Evolutionary conservation across 1,284 basidiomycete genomes (phyloP), one percentile per base, ranked within the genome.

Genomic region (Albatrellus sp.): DNA sequence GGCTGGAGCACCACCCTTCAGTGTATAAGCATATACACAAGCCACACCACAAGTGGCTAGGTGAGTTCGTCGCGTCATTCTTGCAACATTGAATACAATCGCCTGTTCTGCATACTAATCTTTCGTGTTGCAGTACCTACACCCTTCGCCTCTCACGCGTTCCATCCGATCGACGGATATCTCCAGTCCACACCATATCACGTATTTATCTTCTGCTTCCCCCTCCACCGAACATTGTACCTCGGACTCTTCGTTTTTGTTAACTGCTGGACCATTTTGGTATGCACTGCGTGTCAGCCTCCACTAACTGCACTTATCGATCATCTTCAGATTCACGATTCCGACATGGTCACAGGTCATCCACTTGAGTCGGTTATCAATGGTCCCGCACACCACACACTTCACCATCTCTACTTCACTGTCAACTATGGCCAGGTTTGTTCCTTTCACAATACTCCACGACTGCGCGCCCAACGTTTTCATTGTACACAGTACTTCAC

Each of bases 321-420:
- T 24, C 34, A 12, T 38, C 12, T 7, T 16, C 53, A 89, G 86
- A 98, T 98, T 55, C 94, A 98, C 62, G 94, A 99, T 63, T 93
- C 90, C n/a, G 96, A 98, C 68, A 98, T 99, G 92, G 82, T 98
- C 60, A 89, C 88, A 39, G 92, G 87, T n/a, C 85, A 90, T 59
- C 70, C 82, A 6, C 72, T 96, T 2, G 94, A 98, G 64, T 80
- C 73, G 57, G 65, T 91, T 60, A 94, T 99, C 68, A 98, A 99
- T 64, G 91, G 92, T 11, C 96, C 94, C 2, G 90, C 94, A 3
- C 94, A 99, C 58, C 94, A 98, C 64, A 98, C 93, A 0, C 70
- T 98, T 37, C 93, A 98, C 60, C 94, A 97, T 59, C 65, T 97
- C 33, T 92, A 93, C 68, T 97, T 96, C 64, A 96, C 87, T 20